phyloP scores from a whole-genome alignment of 768 basidiomycete species.

The Stropharia rugosoannulata region DNA sequence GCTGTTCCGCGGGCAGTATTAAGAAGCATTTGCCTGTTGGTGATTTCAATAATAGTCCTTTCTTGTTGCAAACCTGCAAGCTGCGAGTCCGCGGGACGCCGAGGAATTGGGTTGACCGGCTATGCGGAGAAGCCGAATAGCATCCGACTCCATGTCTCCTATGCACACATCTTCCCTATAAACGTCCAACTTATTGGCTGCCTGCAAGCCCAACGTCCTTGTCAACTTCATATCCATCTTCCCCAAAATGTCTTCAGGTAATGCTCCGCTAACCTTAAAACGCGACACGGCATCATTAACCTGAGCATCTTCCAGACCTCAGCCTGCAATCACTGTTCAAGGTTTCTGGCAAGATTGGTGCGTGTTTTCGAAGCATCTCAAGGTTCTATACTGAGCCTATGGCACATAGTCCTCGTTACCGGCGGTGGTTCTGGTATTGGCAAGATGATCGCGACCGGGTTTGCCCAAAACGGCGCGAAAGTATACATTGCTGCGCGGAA shows the following conservation, averaged over 20 bases:
- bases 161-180: not conserved
- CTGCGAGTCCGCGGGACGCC: constrained; percentile 21
- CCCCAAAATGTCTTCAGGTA: constrained; percentile 4
- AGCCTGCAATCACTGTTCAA: constrained; percentile 55
- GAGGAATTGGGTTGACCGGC: constrained; percentile 12
- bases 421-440: constrained; percentile 86
- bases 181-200: not conserved
- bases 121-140: constrained; percentile 17
- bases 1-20: not conserved
- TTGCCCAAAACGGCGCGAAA: constrained; percentile 82
- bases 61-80: not conserved
- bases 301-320: constrained; percentile 41
- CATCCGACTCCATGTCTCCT: not conserved
- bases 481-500: constrained; percentile 91
- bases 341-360: constrained; percentile 71
- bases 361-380: constrained; percentile 10
- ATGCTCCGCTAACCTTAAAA: not conserved
- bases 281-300: not conserved
- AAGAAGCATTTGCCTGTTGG: not conserved
- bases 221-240: not conserved
- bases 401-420: constrained; percentile 63
- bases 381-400: constrained; percentile 2
- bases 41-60: not conserved
- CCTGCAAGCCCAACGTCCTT: constrained; percentile 3
- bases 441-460: constrained; percentile 79